Conservation (phyloP, 2,329 filamentous ascomycete genomes). For the Fusarium sp. region DNA sequence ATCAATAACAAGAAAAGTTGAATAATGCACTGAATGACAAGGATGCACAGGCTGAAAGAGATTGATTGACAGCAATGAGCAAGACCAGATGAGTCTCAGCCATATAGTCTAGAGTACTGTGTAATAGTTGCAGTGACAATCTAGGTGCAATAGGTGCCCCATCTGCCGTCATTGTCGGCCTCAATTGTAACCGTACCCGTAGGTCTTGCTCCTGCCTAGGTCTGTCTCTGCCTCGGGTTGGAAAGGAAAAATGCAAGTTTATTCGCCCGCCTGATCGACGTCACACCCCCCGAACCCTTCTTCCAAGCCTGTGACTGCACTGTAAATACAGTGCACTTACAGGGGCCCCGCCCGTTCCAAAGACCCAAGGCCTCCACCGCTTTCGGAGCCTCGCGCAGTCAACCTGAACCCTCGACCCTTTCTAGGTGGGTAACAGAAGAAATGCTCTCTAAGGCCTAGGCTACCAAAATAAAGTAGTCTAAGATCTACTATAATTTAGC, state of each 20-base stretch:
- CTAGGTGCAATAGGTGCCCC: neutral
- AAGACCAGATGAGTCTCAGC: neutral
- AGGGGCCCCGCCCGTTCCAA: neutral
- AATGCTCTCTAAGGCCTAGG: no score
- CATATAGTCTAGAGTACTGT: neutral
- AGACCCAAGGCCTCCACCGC: slow-evolving; percentile 39
- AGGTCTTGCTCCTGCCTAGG: slow-evolving; percentile 15
- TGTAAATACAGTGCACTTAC: slow-evolving; percentile 11
- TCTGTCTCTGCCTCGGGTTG: slow-evolving; percentile 29
- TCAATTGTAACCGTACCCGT: slow-evolving; percentile 26
- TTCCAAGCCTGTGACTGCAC: slow-evolving; percentile 1
- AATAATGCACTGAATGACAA: neutral
- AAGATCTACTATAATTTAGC: no score
- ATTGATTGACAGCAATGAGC: neutral
- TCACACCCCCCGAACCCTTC: slow-evolving; percentile 27
- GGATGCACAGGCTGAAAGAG: slow-evolving; percentile 28
- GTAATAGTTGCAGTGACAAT: neutral
- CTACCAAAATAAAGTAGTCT: no score
- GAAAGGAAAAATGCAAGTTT: slow-evolving; percentile 20
- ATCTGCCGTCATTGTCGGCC: slow-evolving; percentile 39
- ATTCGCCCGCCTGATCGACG: slow-evolving; percentile 42
- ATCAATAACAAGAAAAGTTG: neutral
- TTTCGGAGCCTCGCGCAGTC: slow-evolving; percentile 46
- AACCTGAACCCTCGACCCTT: slow-evolving; percentile 1
- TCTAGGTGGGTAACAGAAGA: no score